These are phyloP conservation scores for Xylariaceae sp. DNA, from an alignment of 2,329 filamentous ascomycete genomes.

Conservation along the genomic window DNA sequence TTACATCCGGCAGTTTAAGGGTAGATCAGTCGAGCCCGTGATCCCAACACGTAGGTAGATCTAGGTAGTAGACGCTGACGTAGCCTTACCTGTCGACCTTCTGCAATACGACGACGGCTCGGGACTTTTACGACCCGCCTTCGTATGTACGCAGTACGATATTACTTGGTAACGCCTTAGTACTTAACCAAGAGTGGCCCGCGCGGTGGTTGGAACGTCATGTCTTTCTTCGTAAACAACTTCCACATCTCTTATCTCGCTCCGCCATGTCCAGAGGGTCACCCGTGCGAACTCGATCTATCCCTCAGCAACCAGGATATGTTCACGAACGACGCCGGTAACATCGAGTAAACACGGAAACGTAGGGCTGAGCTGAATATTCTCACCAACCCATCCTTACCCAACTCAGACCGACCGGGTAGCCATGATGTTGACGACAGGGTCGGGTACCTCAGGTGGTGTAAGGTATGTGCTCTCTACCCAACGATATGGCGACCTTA, in stretches of 20 bases:
- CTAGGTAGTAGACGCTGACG: background rate
- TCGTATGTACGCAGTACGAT: background rate
- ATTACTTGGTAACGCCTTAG: background rate
- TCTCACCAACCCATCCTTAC: background rate
- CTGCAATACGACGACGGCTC: constrained; percentile 18
- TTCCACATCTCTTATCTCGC: background rate
- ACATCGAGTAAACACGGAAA: background rate
- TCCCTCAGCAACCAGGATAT: no score
- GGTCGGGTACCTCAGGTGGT: background rate
- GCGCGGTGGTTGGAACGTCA: background rate
- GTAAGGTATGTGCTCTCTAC: background rate
- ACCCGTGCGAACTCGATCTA: background rate
- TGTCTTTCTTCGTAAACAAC: background rate
- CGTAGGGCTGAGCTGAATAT: background rate
- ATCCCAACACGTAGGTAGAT: background rate
- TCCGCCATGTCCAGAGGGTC: background rate
- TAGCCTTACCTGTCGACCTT: background rate
- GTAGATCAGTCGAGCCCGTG: constrained; percentile 1
- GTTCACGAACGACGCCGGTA: background rate
- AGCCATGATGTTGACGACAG: background rate
- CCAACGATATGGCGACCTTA: background rate
- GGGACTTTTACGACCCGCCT: constrained; percentile 10
- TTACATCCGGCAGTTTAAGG: constrained; percentile 9
- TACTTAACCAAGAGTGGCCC: background rate
- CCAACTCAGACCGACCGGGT: background rate